These are phyloP conservation scores for Astrocystis sublimbata DNA, from an alignment of 495 filamentous ascomycete species.

Conservation along the genomic window DNA sequence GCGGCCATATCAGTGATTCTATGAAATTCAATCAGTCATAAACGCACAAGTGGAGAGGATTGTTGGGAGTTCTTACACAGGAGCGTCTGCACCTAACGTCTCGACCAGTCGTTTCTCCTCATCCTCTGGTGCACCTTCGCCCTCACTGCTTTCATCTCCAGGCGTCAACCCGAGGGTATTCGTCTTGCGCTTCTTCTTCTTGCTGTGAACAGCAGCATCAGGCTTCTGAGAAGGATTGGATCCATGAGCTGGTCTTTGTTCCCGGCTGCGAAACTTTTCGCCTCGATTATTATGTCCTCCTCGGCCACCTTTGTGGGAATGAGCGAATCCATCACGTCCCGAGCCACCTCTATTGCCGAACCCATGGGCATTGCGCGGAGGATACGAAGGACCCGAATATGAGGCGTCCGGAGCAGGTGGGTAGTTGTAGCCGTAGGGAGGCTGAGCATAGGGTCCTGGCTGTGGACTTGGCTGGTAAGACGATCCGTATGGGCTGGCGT, in stretches of 20 bases:
- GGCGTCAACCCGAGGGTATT: slow-evolving; percentile 82
- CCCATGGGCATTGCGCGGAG: slow-evolving; percentile 33
- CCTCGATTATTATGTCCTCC: slow-evolving; percentile 53
- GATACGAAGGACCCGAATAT: slow-evolving; percentile 39
- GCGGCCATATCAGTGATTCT: slow-evolving; percentile 69
- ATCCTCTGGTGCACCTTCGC: slow-evolving; percentile 66
- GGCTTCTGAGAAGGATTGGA: slow-evolving; percentile 62
- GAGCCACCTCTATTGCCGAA: slow-evolving; percentile 42
- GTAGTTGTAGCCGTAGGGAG: slow-evolving; percentile 40
- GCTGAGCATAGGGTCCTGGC: slow-evolving; percentile 32
- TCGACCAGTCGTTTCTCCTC: slow-evolving; percentile 76
- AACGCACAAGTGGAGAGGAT: slow-evolving; percentile 13
- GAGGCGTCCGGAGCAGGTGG: slow-evolving; percentile 36
- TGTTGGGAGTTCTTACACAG: slow-evolving; percentile 42
- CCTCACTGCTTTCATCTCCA: slow-evolving; percentile 58
- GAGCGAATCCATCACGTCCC: slow-evolving; percentile 47
- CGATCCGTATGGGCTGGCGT: slow-evolving; percentile 12
- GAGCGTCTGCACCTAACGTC: slow-evolving; percentile 46
- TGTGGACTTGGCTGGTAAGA: slow-evolving; percentile 24
- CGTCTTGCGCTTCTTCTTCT: slow-evolving; percentile 76
- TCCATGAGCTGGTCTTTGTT: slow-evolving; percentile 35
- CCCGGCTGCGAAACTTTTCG: slow-evolving; percentile 48
- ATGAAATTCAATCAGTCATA: slow-evolving; percentile 32
- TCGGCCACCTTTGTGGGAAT: slow-evolving; percentile 47
- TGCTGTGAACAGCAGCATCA: slow-evolving; percentile 54